These are phyloP conservation scores for Penicillium macrosclerotiorum DNA, from an alignment of 495 filamentous ascomycete species.

Conservation along the genomic window DNA sequence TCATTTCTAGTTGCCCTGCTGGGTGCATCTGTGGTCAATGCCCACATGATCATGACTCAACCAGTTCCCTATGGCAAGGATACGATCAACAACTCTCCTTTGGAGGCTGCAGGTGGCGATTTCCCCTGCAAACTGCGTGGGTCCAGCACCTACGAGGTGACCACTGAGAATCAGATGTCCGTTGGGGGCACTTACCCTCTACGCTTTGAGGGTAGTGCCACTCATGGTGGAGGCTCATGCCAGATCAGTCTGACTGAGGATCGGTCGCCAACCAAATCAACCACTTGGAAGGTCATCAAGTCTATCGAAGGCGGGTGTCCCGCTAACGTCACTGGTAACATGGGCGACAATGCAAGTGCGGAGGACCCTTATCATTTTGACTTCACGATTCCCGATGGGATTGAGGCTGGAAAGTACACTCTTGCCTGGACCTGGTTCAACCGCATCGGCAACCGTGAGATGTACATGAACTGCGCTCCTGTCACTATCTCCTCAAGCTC, in stretches of 20 bases:
- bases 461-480: conserved; percentile 93
- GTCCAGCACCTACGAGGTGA: conserved; percentile 22
- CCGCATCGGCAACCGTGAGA: conserved; percentile 80
- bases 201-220: conserved; percentile 50
- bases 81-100: conserved; percentile 58
- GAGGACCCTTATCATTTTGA: conserved; percentile 31
- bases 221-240: conserved; percentile 87
- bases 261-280: conserved; percentile 49
- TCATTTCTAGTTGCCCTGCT: conserved; percentile 41
- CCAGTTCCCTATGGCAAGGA: conserved; percentile 63
- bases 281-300: conserved; percentile 74
- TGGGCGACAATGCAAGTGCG: conserved; percentile 17
- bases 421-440: conserved; percentile 95
- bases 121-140: conserved; percentile 74
- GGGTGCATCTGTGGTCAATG: conserved; percentile 46
- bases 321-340: conserved; percentile 46
- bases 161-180: conserved; percentile 28
- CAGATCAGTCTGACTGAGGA: conserved; percentile 83
- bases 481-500: conserved; percentile 58
- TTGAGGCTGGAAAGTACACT: conserved; percentile 54
- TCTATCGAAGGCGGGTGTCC: conserved; percentile 81
- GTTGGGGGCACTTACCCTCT: conserved; percentile 29
- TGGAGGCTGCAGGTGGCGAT: conserved; percentile 57
- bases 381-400: conserved; percentile 45
- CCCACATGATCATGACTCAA: conserved; percentile 69